Evolutionary conservation across 2,329 filamentous ascomycete species (phyloP).

Genomic region (Penicillium sclerotiorum): DNA sequence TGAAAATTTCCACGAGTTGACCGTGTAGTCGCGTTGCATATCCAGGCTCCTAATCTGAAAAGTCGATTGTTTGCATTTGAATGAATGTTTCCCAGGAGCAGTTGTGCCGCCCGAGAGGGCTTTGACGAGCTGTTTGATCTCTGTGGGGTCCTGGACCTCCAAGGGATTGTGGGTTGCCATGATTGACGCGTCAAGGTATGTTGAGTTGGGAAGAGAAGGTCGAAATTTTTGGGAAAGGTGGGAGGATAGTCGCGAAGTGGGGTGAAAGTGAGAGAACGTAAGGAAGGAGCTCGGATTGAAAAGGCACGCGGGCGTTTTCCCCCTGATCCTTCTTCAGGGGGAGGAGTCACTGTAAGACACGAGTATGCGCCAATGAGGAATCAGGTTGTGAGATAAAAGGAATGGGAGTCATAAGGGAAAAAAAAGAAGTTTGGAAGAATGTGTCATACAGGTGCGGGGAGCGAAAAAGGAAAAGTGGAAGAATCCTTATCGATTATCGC

Average conservation of each 20-base stretch:
- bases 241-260: conserved; percentile 14
- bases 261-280: conserved; percentile 5
- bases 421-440: too few relatives aligned
- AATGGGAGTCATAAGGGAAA: conserved; percentile 14
- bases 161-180: conserved; percentile 61
- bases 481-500: conserved; percentile 15
- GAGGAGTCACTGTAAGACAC: too few relatives aligned
- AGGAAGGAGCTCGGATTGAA: neutral
- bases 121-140: conserved; percentile 67
- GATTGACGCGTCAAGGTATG: neutral
- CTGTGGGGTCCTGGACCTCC: conserved; percentile 64
- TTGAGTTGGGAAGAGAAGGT: neutral
- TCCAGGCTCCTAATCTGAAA: too few relatives aligned
- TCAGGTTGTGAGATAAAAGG: too few relatives aligned
- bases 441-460: conserved; percentile 27
- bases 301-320: neutral
- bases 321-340: neutral
- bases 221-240: neutral
- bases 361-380: too few relatives aligned
- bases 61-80: conserved; percentile 78
- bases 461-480: conserved; percentile 23
- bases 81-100: conserved; percentile 62
- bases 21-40: too few relatives aligned
- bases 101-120: too few relatives aligned
- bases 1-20: conserved; percentile 90